Percentiles rank a stretch among this genome's conserved stretches.
Conservation (phyloP, 1,139 yeast species). For the Taiozyma onychis region DNA sequence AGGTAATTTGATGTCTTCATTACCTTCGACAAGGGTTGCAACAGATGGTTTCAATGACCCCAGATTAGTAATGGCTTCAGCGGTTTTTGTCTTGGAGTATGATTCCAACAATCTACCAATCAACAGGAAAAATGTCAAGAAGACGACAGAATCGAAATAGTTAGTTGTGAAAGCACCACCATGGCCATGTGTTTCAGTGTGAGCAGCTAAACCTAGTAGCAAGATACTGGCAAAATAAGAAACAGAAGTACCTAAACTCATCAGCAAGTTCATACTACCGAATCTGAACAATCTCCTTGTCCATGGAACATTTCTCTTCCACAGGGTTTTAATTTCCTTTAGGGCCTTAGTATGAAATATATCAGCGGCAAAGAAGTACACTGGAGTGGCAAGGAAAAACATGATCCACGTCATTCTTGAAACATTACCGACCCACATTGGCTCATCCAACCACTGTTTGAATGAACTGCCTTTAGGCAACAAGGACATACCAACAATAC, state of each 20-base stretch:
- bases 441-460: slow-evolving; percentile 51
- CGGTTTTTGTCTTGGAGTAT: slow-evolving; percentile 59
- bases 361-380: slow-evolving; percentile 70
- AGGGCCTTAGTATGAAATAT: slow-evolving; percentile 64
- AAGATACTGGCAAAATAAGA: slow-evolving; percentile 67
- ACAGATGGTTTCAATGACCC: slow-evolving; percentile 43
- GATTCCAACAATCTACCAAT: slow-evolving; percentile 68
- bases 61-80: slow-evolving; percentile 55
- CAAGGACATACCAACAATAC: slow-evolving; percentile 63
- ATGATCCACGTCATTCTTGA: slow-evolving; percentile 62
- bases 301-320: slow-evolving; percentile 54
- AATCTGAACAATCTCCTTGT: slow-evolving; percentile 53
- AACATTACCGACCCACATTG: slow-evolving; percentile 61
- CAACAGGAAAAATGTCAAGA: slow-evolving; percentile 62
- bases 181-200: slow-evolving; percentile 22
- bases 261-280: slow-evolving; percentile 73
- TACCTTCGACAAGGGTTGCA: slow-evolving; percentile 43
- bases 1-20: slow-evolving; percentile 35
- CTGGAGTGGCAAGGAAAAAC: slow-evolving; percentile 62
- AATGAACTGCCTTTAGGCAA: slow-evolving; percentile 39
- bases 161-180: slow-evolving; percentile 49
- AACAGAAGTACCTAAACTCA: slow-evolving; percentile 68
- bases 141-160: slow-evolving; percentile 75
- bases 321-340: slow-evolving; percentile 49
- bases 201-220: slow-evolving; percentile 45